phyloP scores from a whole-genome alignment of 1,139 yeast genomes.

The Sugiyamaella japonica region DNA sequence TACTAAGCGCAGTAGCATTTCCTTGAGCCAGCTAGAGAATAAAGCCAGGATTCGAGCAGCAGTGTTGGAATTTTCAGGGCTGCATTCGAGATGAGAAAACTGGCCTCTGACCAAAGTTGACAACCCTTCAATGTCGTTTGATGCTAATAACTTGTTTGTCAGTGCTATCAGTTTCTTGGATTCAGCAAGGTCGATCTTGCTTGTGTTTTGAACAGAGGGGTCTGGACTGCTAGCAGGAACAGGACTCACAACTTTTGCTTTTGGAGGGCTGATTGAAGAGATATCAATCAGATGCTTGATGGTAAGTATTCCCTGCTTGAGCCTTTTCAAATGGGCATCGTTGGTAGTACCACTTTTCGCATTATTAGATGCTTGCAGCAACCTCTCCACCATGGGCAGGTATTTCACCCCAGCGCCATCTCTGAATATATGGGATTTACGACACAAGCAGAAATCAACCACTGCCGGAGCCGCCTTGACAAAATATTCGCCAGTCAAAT shows the following conservation, averaged over 20 bases:
- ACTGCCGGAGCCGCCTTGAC: constrained; percentile 6
- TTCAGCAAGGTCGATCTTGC: neutral
- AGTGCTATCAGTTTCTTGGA: neutral
- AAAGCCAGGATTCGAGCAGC: constrained; percentile 3
- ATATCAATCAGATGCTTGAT: constrained; percentile 10
- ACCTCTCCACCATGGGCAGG: constrained; percentile 5
- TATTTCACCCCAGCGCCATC: neutral
- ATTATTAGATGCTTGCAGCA: constrained; percentile 1
- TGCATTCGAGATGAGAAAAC: neutral
- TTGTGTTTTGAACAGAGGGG: constrained; percentile 4
- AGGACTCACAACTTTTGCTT: neutral
- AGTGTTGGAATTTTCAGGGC: neutral
- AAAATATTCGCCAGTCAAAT: constrained; percentile 8
- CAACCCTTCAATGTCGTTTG: constrained; percentile 1
- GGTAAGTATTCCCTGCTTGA: constrained; percentile 4
- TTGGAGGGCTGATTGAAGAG: neutral
- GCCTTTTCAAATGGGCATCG: constrained; percentile 3
- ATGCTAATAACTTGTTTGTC: constrained; percentile 1
- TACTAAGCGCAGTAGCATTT: neutral
- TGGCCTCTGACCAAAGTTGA: neutral
- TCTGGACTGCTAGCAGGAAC: too few relatives aligned
- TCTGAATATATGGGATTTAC: constrained; percentile 2
- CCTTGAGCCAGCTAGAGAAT: constrained; percentile 11
- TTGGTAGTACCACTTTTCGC: neutral
- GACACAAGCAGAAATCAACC: constrained; percentile 3